Evolutionary conservation across 1,284 basidiomycete genomes (phyloP), one percentile per base, ranked within the genome.

Genomic region (Pseudozyma pruni): DNA sequence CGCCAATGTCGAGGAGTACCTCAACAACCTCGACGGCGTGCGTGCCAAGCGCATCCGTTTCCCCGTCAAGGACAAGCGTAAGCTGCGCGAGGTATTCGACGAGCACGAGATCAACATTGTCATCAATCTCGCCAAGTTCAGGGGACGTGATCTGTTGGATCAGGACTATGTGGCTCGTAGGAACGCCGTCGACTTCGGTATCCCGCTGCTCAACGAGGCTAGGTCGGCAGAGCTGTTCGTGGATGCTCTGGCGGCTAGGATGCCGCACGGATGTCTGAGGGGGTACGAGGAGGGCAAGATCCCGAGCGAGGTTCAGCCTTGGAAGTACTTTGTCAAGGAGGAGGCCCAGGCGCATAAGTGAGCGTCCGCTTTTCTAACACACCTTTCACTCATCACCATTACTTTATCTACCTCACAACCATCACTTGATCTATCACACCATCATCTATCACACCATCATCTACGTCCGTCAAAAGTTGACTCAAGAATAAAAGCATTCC

Each of bases 11-110:
- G 94, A 97, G 82, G 86, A 89, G 53, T 91, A 89, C 85, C 85
- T 98, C 83, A 94, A 94, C 84, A 83, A 85, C 51, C 56, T 82
- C 14, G 72, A 79, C 1, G 70, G 83, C 39, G 74, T 82, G 6
- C 53, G 60, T 2, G 90, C 89, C 55, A 92, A 94, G 86, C 89
- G 90, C 59, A 98, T 99, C 80, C 89, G 93, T 84, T 97, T 99
- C 89, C 96, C 96, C 10, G 91, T 91, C 61, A 91, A 92, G 81
- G 96, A 99, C 85, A 98, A 98, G 87, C 87, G 95, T 60, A 94
- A 93, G 84, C 86, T 98, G 31, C 89, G 93, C 31, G 91, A 95
- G 83, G 78, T 84, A 50, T 86, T 84, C 75, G 93, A 97, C 83
- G 92, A 96, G 83, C 91, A 91, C 83, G 92, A 98, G 78, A 96